A percentile compares a stretch with the other conserved stretches of the same genome.
Evolutionary conservation across 2,329 filamentous ascomycete species (phyloP).

Genomic region (Aspergillus arachidicola): DNA sequence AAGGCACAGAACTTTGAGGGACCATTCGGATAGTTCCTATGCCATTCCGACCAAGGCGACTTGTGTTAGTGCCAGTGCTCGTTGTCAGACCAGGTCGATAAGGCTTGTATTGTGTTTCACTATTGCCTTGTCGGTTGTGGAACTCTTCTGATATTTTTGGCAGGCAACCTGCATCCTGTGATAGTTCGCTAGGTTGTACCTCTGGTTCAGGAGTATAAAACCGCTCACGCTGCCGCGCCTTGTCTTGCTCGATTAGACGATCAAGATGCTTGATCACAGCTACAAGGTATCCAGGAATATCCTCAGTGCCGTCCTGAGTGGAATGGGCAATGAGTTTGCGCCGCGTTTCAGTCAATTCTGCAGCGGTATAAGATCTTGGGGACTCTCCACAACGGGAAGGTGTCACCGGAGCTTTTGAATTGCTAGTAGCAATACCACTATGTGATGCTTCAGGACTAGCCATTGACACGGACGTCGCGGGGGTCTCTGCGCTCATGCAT

Average conservation of each 20-base stretch:
- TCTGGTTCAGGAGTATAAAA: constrained; percentile 5
- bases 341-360: constrained; percentile 61
- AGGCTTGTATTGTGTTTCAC: constrained; percentile 7
- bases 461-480: constrained; percentile 50
- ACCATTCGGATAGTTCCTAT: constrained; percentile 61
- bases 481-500: constrained; percentile 52
- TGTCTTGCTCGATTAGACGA: constrained; percentile 53
- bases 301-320: constrained; percentile 46
- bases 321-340: constrained; percentile 58
- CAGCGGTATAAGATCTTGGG: constrained; percentile 55
- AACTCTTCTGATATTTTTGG: constrained; percentile 57
- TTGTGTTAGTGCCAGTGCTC: constrained; percentile 8
- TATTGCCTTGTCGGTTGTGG: constrained; percentile 19
- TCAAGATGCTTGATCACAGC: constrained; percentile 64
- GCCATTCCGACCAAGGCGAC: constrained; percentile 24
- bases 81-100: constrained; percentile 11
- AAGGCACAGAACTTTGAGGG: constrained; percentile 52
- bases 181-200: constrained; percentile 21
- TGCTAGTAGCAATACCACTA: constrained; percentile 17
- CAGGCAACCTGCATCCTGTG: constrained; percentile 34
- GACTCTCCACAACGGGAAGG: constrained; percentile 46
- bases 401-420: constrained; percentile 39
- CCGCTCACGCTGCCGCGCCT: constrained; percentile 12
- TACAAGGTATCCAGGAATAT: constrained; percentile 55
- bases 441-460: constrained; percentile 31